phyloP scores from a whole-genome alignment of 352 stramenopile species.

The Globisporangium iwayamae region DNA sequence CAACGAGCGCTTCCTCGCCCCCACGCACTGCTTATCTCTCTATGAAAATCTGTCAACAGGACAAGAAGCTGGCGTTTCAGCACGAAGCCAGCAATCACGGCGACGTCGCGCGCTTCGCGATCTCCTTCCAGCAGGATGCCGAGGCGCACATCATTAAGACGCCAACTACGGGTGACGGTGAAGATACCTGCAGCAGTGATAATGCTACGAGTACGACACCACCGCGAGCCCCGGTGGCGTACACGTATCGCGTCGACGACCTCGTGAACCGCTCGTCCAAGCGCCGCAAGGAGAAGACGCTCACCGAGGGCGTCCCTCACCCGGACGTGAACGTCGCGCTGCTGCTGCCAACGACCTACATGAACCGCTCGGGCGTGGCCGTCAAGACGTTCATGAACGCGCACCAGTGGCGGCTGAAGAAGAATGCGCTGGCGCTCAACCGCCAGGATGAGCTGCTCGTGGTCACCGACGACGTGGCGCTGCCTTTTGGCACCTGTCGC shows the following conservation, averaged over 20 bases:
- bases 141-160: conserved; percentile 11
- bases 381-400: conserved; percentile 78
- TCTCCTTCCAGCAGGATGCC: conserved; percentile 61
- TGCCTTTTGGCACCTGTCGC: conserved; percentile 78
- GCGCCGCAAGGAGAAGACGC: conserved; percentile 69
- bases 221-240: conserved; percentile 2
- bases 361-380: conserved; percentile 80
- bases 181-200: background rate
- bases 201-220: too few species aligned
- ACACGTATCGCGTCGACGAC: conserved; percentile 53
- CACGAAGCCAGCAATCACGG: conserved; percentile 62
- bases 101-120: conserved; percentile 53
- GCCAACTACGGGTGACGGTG: background rate
- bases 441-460: conserved; percentile 85
- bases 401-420: conserved; percentile 82
- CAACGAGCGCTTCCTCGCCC: background rate
- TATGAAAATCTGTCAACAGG: conserved; percentile 20
- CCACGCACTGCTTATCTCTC: background rate
- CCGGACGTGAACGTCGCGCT: conserved; percentile 70
- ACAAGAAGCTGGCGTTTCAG: conserved; percentile 39
- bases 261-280: conserved; percentile 75
- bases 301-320: conserved; percentile 71
- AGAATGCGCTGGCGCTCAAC: conserved; percentile 74
- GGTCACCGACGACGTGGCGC: conserved; percentile 71
- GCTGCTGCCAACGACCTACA: conserved; percentile 76